Base-by-base conservation (phyloP, 1,139 yeast species). In the Cylindricascospora bacillispora region DNA sequence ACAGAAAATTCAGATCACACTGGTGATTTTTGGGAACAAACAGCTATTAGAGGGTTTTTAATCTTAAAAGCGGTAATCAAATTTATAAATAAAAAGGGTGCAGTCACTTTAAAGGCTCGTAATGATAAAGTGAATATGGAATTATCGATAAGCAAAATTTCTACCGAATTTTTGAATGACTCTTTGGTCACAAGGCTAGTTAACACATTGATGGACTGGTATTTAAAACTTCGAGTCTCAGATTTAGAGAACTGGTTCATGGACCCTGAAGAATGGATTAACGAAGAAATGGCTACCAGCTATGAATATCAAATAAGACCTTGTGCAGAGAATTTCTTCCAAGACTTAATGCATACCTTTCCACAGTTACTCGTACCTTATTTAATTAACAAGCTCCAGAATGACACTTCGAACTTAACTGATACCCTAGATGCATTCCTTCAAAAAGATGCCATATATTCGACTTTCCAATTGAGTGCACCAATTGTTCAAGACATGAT, bases 221-320 rank as follows among this genome's bases (percentile, higher is more conserved):
- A 82, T 49, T 63, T 89, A 40, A 68, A 76, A 32, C 55, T 86
- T 28, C 70, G 75, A 33, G 81, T 86, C 0, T 57, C 68, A 1
- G 97, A 86, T 47, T 56, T 86, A 29, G 93, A 80, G 42, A 61
- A 70, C 27, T 89, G 97, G 97, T 54, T 63, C 10, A 54, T 68
- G 20, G 94, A 83, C 36, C 95, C 97, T 0, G 97, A 85, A 52
- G 95, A 82, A 48, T 89, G 93, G 83, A 73, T 82, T 20, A 74
- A 74, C 39, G 93, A 81, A 47, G 93, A 85, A 42, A 60, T 76
- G 34, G 69, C 77, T 25, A 63, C 73, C 5, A 75, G 81, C 44
- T 83, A 83, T 73, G 95, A 86, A 47, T 83, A 63, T 47, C 89
- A 82, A 47, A 65, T 85, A 5, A 64, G 94, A 31, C 86, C 93